Conservation (phyloP, 169 alveolate genomes). For the Plasmodium fragile region DNA sequence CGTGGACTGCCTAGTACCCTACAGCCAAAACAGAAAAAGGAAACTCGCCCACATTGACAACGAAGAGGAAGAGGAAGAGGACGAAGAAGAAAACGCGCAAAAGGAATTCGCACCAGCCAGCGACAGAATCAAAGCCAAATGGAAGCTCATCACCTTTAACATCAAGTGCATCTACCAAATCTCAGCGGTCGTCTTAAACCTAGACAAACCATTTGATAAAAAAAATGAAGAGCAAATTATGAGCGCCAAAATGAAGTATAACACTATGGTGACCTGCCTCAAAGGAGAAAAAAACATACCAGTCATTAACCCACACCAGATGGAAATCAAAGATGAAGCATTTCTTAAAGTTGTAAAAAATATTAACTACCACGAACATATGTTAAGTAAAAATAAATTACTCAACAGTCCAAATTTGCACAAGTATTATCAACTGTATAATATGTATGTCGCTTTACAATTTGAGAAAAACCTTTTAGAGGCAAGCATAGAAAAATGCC, state of each 20-base stretch:
- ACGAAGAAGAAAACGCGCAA: background rate
- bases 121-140: conserved; percentile 44
- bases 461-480: conserved; percentile 59
- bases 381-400: conserved; percentile 53
- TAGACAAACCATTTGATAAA: conserved; percentile 33
- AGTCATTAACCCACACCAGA: conserved; percentile 54
- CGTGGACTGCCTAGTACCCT: conserved; percentile 64
- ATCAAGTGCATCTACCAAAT: conserved; percentile 42
- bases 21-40: conserved; percentile 77
- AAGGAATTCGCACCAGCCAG: conserved; percentile 32
- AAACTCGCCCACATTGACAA: conserved; percentile 64
- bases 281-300: conserved; percentile 73
- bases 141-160: conserved; percentile 53
- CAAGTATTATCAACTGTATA: conserved; percentile 47
- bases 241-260: conserved; percentile 33
- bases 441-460: conserved; percentile 62
- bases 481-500: conserved; percentile 37
- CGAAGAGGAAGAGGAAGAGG: conserved; percentile 21
- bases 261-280: conserved; percentile 49
- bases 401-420: conserved; percentile 35
- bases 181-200: conserved; percentile 66
- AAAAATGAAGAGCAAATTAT: conserved; percentile 39
- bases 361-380: conserved; percentile 38
- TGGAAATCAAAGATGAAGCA: conserved; percentile 47
- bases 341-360: conserved; percentile 35